Base-by-base conservation (phyloP, 805 yeast species). In the Wickerhamiella parazyma region DNA sequence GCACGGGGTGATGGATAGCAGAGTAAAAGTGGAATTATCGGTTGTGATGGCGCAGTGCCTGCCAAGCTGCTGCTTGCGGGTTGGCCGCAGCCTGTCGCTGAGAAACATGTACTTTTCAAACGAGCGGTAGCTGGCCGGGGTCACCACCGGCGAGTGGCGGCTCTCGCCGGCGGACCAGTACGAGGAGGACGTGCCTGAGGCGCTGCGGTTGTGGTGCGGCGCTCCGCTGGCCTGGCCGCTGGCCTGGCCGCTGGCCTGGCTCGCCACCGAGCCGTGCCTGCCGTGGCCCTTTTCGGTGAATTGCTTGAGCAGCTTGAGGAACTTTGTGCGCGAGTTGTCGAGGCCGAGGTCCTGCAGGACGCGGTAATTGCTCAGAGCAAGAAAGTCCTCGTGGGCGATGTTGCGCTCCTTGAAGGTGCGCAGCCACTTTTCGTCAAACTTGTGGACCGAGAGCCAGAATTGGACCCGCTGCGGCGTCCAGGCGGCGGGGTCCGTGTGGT, bases 361-460 rank as follows among this genome's bases (percentile, higher is more conserved):
- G 36, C 78, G 83, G 56, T 80, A 80, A 35, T 78, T 82, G 39
- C 76, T 70, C 51, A 86, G 63, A 40, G 72, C 76, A 19, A 85
- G 59, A 52, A 86, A 85, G 21, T 70, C 64, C 37, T 73, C 70
- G 0, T 86, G 85, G 8, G 68, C 63, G 2, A 86, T 65, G 40
- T 73, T 72, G 48, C 75, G 68, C 35, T 67, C 67, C 33, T 63
- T 63, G 59, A 86, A 80, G 14, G 76, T 70, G 4, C 67, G 71
- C n/a, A 71, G 65, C 95, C 95, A 86, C 11, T 78, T 65, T 3
- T 69, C 72, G 50, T 80, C 79, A 60, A 86, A 86, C 17, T 71
- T 68, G 56, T 85, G 70, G n/a, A 60, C 52, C 6, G 71, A 76
- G 20, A 86, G 66, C 93, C 94, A 86, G 38, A 63, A 57, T 0